These are phyloP conservation scores for Millerozyma miso DNA, from an alignment of 805 yeast genomes.

Conservation along the genomic window DNA sequence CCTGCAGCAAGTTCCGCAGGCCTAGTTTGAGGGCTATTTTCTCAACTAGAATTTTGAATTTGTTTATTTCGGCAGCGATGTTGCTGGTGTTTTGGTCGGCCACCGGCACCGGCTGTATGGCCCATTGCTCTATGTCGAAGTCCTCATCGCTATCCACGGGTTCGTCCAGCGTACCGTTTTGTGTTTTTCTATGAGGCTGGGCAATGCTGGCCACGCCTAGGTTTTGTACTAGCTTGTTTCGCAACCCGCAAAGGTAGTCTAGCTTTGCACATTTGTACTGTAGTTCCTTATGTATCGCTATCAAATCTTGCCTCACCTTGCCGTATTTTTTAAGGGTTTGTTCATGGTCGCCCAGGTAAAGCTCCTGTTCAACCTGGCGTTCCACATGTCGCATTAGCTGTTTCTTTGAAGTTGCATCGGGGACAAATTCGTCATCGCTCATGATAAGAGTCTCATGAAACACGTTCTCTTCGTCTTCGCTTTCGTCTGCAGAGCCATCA, in stretches of 20 bases:
- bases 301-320: constrained; percentile 12
- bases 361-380: not conserved
- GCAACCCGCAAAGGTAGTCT: constrained; percentile 17
- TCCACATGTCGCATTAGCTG: not conserved
- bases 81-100: not conserved
- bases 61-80: constrained; percentile 15
- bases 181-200: constrained; percentile 1
- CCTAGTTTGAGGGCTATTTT: constrained; percentile 10
- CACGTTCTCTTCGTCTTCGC: constrained; percentile 6
- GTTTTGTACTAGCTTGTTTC: constrained; percentile 5
- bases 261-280: constrained; percentile 27
- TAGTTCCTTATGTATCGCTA: constrained; percentile 14
- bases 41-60: constrained; percentile 16
- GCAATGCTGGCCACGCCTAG: constrained; percentile 1
- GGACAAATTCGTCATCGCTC: constrained; percentile 2
- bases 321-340: constrained; percentile 17
- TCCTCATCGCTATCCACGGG: constrained; percentile 20
- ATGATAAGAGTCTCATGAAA: constrained; percentile 18
- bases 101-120: not conserved
- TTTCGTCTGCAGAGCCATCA: constrained; percentile 7
- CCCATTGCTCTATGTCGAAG: constrained; percentile 2
- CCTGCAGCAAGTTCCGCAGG: not conserved
- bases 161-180: constrained; percentile 1
- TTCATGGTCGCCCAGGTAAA: constrained; percentile 1
- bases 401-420: not conserved